These are phyloP conservation scores for Perilla frutescens DNA, from an alignment of 257 asterid species.

Conservation along the genomic window DNA sequence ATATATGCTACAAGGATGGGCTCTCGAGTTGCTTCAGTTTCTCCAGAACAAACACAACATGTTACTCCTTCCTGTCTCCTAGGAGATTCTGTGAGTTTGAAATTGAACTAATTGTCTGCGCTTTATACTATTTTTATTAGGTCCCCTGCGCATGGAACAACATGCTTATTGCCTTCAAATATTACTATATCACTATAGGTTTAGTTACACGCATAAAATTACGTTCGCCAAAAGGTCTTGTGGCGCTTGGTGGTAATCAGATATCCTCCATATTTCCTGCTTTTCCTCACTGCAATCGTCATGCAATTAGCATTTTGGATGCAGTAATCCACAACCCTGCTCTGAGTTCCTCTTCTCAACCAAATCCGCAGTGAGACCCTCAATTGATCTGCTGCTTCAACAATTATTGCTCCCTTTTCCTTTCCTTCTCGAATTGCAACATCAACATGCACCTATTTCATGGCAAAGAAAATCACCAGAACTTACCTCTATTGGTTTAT, in stretches of 20 bases:
- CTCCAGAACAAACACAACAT: too few relatives aligned
- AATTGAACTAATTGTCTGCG: not conserved
- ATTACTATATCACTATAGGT: not conserved
- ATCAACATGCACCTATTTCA: slow-evolving; percentile 71
- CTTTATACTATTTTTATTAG: not conserved
- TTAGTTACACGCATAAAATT: not conserved
- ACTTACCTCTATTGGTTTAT: not conserved
- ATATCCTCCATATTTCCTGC: slow-evolving; percentile 77
- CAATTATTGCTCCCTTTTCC: slow-evolving; percentile 66
- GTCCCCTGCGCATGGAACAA: not conserved
- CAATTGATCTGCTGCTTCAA: slow-evolving; percentile 64
- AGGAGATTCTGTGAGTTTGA: not conserved
- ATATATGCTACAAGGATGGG: slow-evolving; percentile 27
- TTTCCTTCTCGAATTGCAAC: slow-evolving; percentile 63
- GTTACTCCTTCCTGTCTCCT: too few relatives aligned
- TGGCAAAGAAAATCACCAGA: slow-evolving; percentile 22
- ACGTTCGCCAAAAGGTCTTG: slow-evolving; percentile 69
- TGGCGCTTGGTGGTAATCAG: slow-evolving; percentile 77
- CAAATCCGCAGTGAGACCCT: slow-evolving; percentile 51
- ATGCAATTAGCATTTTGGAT: slow-evolving; percentile 78
- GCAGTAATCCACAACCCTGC: slow-evolving; percentile 68
- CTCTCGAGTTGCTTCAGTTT: too few relatives aligned
- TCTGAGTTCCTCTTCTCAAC: slow-evolving; percentile 22
- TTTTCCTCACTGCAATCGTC: slow-evolving; percentile 83
- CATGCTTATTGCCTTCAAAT: not conserved